Conservation (phyloP, 495 filamentous ascomycete species). For the Lophiostoma macrostomum region DNA sequence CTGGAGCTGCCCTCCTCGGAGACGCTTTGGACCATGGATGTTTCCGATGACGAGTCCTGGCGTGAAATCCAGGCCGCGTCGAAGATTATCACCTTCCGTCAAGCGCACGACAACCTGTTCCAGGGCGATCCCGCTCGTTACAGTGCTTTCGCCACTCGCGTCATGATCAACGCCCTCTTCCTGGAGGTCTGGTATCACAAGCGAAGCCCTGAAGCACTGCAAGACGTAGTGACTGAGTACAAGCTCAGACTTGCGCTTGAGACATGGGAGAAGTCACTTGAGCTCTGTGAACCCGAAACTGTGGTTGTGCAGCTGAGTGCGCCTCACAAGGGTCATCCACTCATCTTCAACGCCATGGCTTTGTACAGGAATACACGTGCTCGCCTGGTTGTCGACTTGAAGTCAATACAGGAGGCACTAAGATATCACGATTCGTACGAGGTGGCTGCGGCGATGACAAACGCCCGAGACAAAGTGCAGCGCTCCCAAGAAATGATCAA, state of each 20-base stretch:
- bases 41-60: slow-evolving; percentile 78
- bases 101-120: slow-evolving; percentile 92
- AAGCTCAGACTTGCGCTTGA: slow-evolving; percentile 93
- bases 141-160: slow-evolving; percentile 94
- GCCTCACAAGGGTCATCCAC: slow-evolving; percentile 93
- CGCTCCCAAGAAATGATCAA: slow-evolving; percentile 97
- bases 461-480: slow-evolving; percentile 86
- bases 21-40: slow-evolving; percentile 87
- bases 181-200: slow-evolving; percentile 99
- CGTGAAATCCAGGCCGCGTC: slow-evolving; percentile 68
- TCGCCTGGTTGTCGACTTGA: slow-evolving; percentile 90
- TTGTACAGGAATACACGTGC: slow-evolving; percentile 93
- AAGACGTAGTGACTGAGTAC: slow-evolving; percentile 97
- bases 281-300: slow-evolving; percentile 88
- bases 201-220: slow-evolving; percentile 89
- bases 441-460: slow-evolving; percentile 93
- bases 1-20: slow-evolving; percentile 90
- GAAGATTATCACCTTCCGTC: slow-evolving; percentile 77
- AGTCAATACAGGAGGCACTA: slow-evolving; percentile 91
- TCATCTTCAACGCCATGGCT: slow-evolving; percentile 98
- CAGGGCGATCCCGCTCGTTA: slow-evolving; percentile 88
- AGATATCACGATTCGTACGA: slow-evolving; percentile 97
- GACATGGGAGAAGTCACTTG: slow-evolving; percentile 95
- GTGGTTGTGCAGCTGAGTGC: slow-evolving; percentile 88
- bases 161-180: slow-evolving; percentile 99